These are phyloP conservation scores for Penicillium italicum DNA, from an alignment of 2,329 filamentous ascomycete species.

Conservation along the genomic window DNA sequence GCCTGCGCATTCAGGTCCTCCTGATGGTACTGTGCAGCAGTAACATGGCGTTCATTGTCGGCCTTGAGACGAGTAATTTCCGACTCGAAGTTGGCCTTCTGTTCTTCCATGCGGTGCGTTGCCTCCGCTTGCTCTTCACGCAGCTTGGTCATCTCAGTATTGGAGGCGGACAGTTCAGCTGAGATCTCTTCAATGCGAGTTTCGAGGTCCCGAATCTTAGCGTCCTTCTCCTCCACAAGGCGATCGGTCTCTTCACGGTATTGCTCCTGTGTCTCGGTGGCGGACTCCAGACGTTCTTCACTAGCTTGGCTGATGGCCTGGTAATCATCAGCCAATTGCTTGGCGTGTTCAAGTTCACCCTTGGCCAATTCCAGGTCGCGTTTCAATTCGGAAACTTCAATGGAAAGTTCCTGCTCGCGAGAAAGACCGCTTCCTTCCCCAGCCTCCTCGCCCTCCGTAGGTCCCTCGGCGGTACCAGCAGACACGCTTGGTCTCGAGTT, in stretches of 20 bases:
- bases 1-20: constrained; percentile 91
- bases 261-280: constrained; percentile 77
- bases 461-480: constrained; percentile 44
- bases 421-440: constrained; percentile 59
- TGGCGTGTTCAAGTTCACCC: constrained; percentile 75
- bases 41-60: constrained; percentile 73
- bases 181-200: constrained; percentile 81
- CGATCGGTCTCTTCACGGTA: constrained; percentile 83
- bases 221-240: constrained; percentile 71
- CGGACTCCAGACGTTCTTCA: constrained; percentile 79
- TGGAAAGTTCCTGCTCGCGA: constrained; percentile 72
- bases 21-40: constrained; percentile 78
- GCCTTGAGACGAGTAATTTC: constrained; percentile 80
- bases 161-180: constrained; percentile 74
- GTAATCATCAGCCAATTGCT: constrained; percentile 80
- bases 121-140: constrained; percentile 77
- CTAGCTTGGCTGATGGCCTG: constrained; percentile 80
- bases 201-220: constrained; percentile 74
- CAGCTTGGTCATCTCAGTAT: constrained; percentile 74
- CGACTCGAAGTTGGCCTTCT: constrained; percentile 72
- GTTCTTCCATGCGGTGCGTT: constrained; percentile 68
- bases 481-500: constrained; percentile 73
- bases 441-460: constrained; percentile 41
- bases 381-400: constrained; percentile 81
- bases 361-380: constrained; percentile 79